These are phyloP conservation scores for Warburgia ugandensis DNA, from an alignment of 164 flowering plant genomes.

Conservation along the genomic window DNA sequence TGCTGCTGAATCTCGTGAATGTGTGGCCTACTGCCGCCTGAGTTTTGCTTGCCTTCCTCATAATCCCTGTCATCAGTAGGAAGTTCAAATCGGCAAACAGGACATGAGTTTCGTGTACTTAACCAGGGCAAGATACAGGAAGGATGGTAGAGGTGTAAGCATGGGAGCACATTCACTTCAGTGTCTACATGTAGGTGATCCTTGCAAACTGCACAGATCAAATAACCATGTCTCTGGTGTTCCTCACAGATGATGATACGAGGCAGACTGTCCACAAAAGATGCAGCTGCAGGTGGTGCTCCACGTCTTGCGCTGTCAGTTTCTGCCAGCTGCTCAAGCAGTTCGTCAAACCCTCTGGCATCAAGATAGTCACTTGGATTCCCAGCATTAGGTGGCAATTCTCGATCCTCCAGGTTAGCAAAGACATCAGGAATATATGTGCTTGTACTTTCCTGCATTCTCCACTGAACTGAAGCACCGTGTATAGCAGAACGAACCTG, in stretches of 20 bases:
- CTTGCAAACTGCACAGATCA: constrained; percentile 82
- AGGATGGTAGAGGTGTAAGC: constrained; percentile 77
- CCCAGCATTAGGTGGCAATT: constrained; percentile 19
- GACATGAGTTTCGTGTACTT: constrained; percentile 79
- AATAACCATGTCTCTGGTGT: constrained; percentile 36
- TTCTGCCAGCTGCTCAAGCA: constrained; percentile 54
- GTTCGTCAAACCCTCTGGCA: constrained; percentile 48
- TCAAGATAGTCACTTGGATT: constrained; percentile 46
- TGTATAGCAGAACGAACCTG: not conserved
- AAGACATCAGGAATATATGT: constrained; percentile 15
- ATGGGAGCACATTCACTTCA: constrained; percentile 72
- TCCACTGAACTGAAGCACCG: constrained; percentile 16
- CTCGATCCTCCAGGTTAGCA: constrained; percentile 27
- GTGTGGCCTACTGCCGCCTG: constrained; percentile 4
- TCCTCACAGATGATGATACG: constrained; percentile 37
- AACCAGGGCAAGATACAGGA: constrained; percentile 85
- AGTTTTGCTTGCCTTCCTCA: constrained; percentile 42
- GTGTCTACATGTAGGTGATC: constrained; percentile 46
- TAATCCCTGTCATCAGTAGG: constrained; percentile 83
- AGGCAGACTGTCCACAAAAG: constrained; percentile 57
- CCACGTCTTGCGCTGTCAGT: constrained; percentile 55
- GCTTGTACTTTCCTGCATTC: constrained; percentile 29
- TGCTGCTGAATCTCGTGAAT: constrained; percentile 23
- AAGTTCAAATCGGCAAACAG: constrained; percentile 85
- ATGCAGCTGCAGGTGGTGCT: constrained; percentile 74